These are phyloP conservation scores for Inga laurina DNA, from an alignment of 306 rosid genomes.

Conservation along the genomic window DNA sequence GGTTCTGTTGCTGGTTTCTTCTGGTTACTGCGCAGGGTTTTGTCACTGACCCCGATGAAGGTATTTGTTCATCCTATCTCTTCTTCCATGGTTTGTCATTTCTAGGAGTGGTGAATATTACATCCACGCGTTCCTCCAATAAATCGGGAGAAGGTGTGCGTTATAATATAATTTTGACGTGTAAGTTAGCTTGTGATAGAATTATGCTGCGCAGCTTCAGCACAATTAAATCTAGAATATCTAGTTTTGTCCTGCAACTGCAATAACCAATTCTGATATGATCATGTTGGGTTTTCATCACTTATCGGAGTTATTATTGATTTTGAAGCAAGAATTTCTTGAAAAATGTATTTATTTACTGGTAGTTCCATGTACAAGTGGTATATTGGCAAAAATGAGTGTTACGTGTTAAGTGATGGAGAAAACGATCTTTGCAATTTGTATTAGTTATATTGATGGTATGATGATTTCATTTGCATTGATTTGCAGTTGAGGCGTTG, in stretches of 20 bases:
- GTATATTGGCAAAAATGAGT: not conserved
- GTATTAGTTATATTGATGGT: conserved; percentile 25
- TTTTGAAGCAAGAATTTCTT: not conserved
- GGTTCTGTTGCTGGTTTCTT: conserved; percentile 53
- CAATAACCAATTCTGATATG: not conserved
- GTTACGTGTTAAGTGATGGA: not conserved
- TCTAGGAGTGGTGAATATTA: conserved; percentile 14
- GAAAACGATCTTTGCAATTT: not conserved
- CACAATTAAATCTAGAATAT: too few relatives aligned
- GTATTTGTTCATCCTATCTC: conserved; percentile 35
- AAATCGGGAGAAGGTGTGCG: not conserved
- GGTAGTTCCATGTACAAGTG: not conserved
- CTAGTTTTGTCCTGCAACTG: not conserved
- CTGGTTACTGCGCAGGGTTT: conserved; percentile 39
- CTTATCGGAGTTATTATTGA: not conserved
- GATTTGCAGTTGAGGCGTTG: conserved; percentile 76
- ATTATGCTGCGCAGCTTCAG: too few relatives aligned
- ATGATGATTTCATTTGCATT: conserved; percentile 31
- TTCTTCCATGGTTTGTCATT: conserved; percentile 21
- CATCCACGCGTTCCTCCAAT: conserved; percentile 1
- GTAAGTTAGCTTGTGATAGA: too few relatives aligned
- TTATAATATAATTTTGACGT: not conserved
- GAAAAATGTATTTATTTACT: not conserved
- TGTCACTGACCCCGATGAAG: conserved; percentile 58
- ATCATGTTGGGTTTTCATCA: not conserved